Evolutionary conservation across 2,329 filamentous ascomycete species (phyloP).

Genomic region (Arthrobotrys musiformis): DNA sequence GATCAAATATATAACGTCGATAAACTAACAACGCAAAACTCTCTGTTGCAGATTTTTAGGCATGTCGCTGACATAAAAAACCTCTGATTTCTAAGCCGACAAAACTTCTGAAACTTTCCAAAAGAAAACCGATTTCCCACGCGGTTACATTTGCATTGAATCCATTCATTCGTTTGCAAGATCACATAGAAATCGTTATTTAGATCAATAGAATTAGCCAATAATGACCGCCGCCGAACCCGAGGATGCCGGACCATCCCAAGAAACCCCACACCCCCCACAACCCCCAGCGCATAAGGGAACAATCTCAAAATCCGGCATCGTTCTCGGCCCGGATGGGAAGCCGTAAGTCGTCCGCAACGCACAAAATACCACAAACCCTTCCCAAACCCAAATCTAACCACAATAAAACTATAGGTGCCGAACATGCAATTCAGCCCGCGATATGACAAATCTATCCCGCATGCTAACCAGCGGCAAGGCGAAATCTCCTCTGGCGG

Average conservation of each 20-base stretch:
- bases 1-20: background rate
- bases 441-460: constrained; percentile 71
- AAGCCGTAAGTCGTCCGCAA: constrained; percentile 75
- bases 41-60: no score
- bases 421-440: constrained; percentile 74
- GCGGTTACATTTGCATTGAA: no score
- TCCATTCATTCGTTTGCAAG: background rate
- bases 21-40: constrained; percentile 26
- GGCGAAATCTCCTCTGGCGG: constrained; percentile 60
- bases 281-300: constrained; percentile 41
- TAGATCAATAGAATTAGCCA: background rate
- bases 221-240: constrained; percentile 29
- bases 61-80: constrained; percentile 8
- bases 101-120: background rate
- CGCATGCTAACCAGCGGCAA: constrained; percentile 66
- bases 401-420: constrained; percentile 69
- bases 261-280: constrained; percentile 25
- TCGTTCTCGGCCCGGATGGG: constrained; percentile 81
- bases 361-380: constrained; percentile 25
- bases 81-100: constrained; percentile 45
- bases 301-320: constrained; percentile 68
- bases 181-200: background rate
- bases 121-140: no score
- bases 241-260: background rate
- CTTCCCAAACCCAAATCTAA: background rate